Base-by-base conservation (phyloP, 2,329 filamentous ascomycete genomes). In the Colletotrichum truncatum region DNA sequence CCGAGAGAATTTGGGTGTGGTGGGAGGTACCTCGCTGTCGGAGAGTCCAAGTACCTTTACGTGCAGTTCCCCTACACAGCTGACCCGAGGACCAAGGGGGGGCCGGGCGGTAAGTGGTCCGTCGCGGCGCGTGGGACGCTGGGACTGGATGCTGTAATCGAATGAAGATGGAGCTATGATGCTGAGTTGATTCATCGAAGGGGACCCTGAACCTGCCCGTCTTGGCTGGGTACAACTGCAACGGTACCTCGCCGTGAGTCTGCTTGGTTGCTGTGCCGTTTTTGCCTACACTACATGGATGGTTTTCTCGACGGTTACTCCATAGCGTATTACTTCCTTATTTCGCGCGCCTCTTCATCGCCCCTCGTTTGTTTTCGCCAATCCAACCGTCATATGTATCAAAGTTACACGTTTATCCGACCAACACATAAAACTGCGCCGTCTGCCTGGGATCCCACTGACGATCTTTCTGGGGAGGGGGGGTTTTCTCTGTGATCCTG, bases 101-200 rank as follows among this genome's bases (percentile, higher is more conserved):
- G n/a, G n/a, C 34, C 21, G 34, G 63, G 49, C 48, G 57, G 57
- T 43, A 51, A 45, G 56, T 55, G 62, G 49, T 51, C 34, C 57
- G 32, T 36, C n/a, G 14, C 34, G 8, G 59, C 32, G 55, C 55
- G 48, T 61, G 46, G 55, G 55, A 48, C 53, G 25, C 36, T 43
- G 41, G 28, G 49, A 46, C 41, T 62, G 49, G 41, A 16, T 28
- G 23, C 32, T 38, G 25, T 36, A 48, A 60, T 38, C 57, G 28
- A 65, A 55, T 34, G 18, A 53, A 38, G 34, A 41, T 28, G 61
- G 56, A 66, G 63, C 63, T 63, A 63, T 52, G 63, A 55, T 63
- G 63, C 61, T 56, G 21, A 52, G 51, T 39, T 66, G 57, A 60
- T 62, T 62, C 62, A 55, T 43, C 55, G 49, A 18, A 41, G 49